phyloP scores from a whole-genome alignment of 2,329 filamentous ascomycete genomes.

The Hysterium pulicare region DNA sequence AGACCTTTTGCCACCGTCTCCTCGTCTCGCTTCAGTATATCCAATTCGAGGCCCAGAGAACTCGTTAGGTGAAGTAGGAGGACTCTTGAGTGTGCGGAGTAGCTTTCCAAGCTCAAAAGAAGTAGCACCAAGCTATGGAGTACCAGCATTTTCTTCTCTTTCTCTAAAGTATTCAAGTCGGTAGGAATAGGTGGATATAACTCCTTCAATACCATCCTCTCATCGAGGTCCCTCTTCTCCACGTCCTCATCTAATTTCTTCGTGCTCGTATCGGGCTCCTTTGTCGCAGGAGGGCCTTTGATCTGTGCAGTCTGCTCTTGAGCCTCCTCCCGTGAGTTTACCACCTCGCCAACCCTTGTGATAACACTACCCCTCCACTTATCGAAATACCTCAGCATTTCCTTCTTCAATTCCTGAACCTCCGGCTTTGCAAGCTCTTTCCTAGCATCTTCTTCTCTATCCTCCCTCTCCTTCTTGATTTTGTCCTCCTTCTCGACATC shows the following conservation, averaged over 20 bases:
- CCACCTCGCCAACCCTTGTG: constrained; percentile 66
- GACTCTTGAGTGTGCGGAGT: constrained; percentile 69
- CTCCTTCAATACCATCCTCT: constrained; percentile 39
- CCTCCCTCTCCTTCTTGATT: constrained; percentile 24
- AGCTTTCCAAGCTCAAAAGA: constrained; percentile 72
- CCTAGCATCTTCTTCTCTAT: constrained; percentile 34
- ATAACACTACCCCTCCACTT: constrained; percentile 75
- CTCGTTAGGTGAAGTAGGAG: constrained; percentile 68
- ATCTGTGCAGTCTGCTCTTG: constrained; percentile 24
- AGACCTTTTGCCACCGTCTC: constrained; percentile 70
- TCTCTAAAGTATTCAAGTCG: constrained; percentile 53
- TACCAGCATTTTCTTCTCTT: constrained; percentile 63
- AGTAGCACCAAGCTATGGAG: constrained; percentile 71
- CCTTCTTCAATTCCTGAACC: constrained; percentile 65
- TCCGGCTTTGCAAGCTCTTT: constrained; percentile 51
- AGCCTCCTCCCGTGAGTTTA: constrained; percentile 38
- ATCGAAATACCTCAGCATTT: constrained; percentile 68
- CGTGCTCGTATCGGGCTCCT: constrained; percentile 18
- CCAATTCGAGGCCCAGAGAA: constrained; percentile 65
- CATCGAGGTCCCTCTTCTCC: constrained; percentile 26
- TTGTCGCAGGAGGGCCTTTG: constrained; percentile 26
- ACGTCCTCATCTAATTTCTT: constrained; percentile 23
- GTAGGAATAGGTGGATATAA: constrained; percentile 42
- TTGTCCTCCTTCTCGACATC: constrained; percentile 32
- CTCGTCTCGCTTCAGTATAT: constrained; percentile 67